A percentile compares a stretch with the other conserved stretches of the same genome.
These are phyloP conservation scores for Medicago lupulina DNA, from an alignment of 306 rosid genomes.

Conservation along the genomic window DNA sequence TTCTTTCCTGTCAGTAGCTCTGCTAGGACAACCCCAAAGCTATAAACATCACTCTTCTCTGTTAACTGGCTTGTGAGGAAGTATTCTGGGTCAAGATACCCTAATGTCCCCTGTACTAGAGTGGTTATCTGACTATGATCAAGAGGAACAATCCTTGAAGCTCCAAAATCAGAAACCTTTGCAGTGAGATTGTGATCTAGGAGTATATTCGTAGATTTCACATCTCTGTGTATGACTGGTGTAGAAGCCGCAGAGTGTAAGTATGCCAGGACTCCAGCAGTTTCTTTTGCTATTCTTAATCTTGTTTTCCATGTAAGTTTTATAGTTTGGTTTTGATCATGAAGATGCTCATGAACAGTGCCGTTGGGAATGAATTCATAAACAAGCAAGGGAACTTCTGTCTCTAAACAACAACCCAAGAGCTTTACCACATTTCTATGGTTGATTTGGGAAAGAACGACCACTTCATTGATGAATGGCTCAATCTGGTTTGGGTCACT, in stretches of 20 bases:
- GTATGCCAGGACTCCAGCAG: constrained; percentile 59
- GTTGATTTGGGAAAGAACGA: constrained; percentile 55
- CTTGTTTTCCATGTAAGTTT: constrained; percentile 49
- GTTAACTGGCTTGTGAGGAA: constrained; percentile 53
- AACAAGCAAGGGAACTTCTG: constrained; percentile 65
- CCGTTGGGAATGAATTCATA: constrained; percentile 56
- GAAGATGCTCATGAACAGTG: constrained; percentile 47
- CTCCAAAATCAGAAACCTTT: constrained; percentile 63
- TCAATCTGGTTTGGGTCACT: constrained; percentile 44
- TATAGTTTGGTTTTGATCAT: constrained; percentile 6
- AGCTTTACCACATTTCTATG: constrained; percentile 56
- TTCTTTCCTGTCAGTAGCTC: constrained; percentile 60
- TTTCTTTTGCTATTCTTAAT: constrained; percentile 52
- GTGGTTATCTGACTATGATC: constrained; percentile 52
- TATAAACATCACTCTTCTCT: constrained; percentile 66
- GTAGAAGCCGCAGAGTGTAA: constrained; percentile 53
- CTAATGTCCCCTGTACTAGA: constrained; percentile 60
- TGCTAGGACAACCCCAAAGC: constrained; percentile 59
- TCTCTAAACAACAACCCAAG: constrained; percentile 62
- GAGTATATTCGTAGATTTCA: constrained; percentile 56
- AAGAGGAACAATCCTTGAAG: constrained; percentile 59
- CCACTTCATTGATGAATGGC: constrained; percentile 58
- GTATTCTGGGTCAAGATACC: constrained; percentile 61
- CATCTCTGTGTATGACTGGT: constrained; percentile 65
- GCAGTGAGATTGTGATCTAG: constrained; percentile 44